Base-by-base conservation (phyloP, 2,329 filamentous ascomycete species). In the Colletotrichum sp. region DNA sequence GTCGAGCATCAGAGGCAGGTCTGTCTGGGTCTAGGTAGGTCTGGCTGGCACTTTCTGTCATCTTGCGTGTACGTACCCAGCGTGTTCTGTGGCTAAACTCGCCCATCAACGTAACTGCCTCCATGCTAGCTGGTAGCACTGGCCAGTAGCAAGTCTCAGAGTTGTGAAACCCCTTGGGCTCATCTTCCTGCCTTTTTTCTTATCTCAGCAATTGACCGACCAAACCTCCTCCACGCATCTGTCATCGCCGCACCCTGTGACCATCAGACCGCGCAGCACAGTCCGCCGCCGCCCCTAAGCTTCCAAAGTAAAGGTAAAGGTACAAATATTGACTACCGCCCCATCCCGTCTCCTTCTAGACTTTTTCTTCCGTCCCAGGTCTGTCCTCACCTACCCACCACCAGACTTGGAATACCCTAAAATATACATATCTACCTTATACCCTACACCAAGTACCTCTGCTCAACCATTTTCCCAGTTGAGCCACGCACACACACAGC, bases 181-280 rank as follows among this genome's bases (percentile, higher is more conserved):
- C 67, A 64, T 36, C 75, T 71, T 15, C 52, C 67, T 38, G 58
- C 21, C 28, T 55, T 52, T 67, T 75, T 73, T 73, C 74, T 76
- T 76, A 76, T 76, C 74, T 76, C 58, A 75, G 64, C 58, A 72
- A 61, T 64, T 32, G 65, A 74, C 70, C 70, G 61, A 52, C 64
- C 24, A 63, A 55, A 66, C 64, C 72, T 68, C 72, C 72, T 76
- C 55, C 67, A 38, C 32, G 43, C 73, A 36, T 67, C 72, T 75
- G 68, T 76, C 73, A 74, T 76, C 70, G 74, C 74, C 67, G 67
- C 67, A 76, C 70, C 74, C 21, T 75, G 72, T 75, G 72, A 77
- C 72, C 75, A 75, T 63, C 64, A 66, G 69, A 71, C 63, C 61
- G 67, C 65, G 67, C 71, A 32, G 67, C 76, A 70, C 57, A 75